Conservation (phyloP, 371 early-diverging fungal species). For the Rhizopus sp. region DNA sequence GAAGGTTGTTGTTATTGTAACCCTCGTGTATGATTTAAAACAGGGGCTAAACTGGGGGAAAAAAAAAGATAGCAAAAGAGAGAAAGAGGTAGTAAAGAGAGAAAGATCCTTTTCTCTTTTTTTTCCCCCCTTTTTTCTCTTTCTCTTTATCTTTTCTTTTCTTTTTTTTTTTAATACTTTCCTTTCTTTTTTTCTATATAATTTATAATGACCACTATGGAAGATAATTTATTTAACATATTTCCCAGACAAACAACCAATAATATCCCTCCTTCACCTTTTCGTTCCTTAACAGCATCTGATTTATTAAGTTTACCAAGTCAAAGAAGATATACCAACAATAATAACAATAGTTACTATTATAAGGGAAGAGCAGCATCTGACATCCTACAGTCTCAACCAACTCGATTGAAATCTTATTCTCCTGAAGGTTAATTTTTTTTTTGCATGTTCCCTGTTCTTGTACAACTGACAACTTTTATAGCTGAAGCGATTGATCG, state of each 20-base stretch:
- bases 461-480: background rate
- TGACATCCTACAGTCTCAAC: constrained; percentile 36
- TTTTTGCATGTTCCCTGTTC: background rate
- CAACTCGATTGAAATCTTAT: constrained; percentile 17
- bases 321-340: background rate
- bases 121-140: constrained; percentile 19
- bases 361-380: constrained; percentile 24
- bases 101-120: constrained; percentile 10
- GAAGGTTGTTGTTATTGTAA: constrained; percentile 2
- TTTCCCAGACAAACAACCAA: constrained; percentile 30
- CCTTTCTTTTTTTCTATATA: constrained; percentile 15
- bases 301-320: constrained; percentile 30
- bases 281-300: constrained; percentile 39
- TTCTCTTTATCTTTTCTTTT: constrained; percentile 17
- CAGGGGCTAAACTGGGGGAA: background rate
- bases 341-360: constrained; percentile 5
- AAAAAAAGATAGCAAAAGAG: background rate
- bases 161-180: constrained; percentile 12
- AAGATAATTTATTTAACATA: constrained; percentile 35
- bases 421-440: constrained; percentile 42
- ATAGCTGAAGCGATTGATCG: constrained; percentile 83
- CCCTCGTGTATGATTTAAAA: constrained; percentile 3
- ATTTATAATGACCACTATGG: constrained; percentile 41
- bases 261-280: constrained; percentile 15
- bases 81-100: background rate